A percentile compares a stretch with the other conserved stretches of the same genome.
Evolutionary conservation across 345 rosid genomes (phyloP).

Genomic region (Rhodamnia rubescens): DNA sequence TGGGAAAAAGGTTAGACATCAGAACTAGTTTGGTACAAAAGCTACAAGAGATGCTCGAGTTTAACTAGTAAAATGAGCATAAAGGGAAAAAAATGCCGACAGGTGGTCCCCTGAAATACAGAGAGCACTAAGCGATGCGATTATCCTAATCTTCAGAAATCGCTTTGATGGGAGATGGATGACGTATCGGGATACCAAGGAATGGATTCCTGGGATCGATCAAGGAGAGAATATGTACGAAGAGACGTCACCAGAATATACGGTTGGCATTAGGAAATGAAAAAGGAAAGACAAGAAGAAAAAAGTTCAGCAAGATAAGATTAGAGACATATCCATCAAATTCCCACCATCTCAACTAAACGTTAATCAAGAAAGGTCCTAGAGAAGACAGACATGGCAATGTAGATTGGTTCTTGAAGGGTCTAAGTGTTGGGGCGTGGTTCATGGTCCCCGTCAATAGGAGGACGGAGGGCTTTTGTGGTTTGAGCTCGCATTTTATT

Average conservation of each 20-base stretch:
- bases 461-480: too few relatives aligned
- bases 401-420: neutral
- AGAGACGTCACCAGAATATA: neutral
- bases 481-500: too few relatives aligned
- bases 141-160: neutral
- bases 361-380: neutral
- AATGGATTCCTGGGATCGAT: neutral
- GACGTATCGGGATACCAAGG: neutral
- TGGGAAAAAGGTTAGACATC: neutral
- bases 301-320: neutral
- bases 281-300: neutral
- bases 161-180: neutral
- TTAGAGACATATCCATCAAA: neutral
- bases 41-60: neutral
- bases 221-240: neutral
- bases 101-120: neutral
- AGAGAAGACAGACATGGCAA: neutral
- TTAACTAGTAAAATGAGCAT: neutral
- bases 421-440: neutral
- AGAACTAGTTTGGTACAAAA: neutral
- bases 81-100: neutral
- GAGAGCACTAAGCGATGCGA: neutral
- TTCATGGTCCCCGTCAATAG: too few relatives aligned
- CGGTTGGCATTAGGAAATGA: neutral
- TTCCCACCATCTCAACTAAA: neutral